These are phyloP conservation scores for Thraustotheca clavata DNA, from an alignment of 352 stramenopile genomes.

Conservation along the genomic window DNA sequence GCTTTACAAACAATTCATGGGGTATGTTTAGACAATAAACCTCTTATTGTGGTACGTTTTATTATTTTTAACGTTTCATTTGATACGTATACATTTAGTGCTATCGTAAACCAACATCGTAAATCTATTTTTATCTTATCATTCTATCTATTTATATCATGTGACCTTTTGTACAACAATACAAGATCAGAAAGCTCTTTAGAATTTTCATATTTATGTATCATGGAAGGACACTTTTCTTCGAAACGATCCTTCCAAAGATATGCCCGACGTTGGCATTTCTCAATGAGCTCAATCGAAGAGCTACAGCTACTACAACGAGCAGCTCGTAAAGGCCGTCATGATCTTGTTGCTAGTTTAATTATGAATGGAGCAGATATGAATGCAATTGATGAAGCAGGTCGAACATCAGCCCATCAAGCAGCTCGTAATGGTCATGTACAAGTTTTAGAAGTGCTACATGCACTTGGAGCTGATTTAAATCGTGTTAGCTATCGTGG, in stretches of 20 bases:
- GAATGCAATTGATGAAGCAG: slow-evolving; percentile 2
- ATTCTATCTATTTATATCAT: too few relatives aligned
- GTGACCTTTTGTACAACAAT: too few relatives aligned
- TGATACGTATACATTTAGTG: slow-evolving; percentile 13
- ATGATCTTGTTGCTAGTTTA: slow-evolving; percentile 15
- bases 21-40: slow-evolving; percentile 64
- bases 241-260: too few relatives aligned
- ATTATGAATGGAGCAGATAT: slow-evolving; percentile 20
- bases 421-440: slow-evolving; percentile 10
- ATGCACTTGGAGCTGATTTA: slow-evolving; percentile 10
- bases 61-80: background rate
- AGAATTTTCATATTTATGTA: too few relatives aligned
- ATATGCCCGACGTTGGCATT: too few relatives aligned
- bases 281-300: slow-evolving; percentile 3
- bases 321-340: slow-evolving; percentile 10
- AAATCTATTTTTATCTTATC: too few relatives aligned
- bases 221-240: too few relatives aligned
- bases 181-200: too few relatives aligned
- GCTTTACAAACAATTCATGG: slow-evolving; percentile 59
- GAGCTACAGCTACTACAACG: slow-evolving; percentile 12
- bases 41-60: slow-evolving; percentile 68
- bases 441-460: slow-evolving; percentile 11
- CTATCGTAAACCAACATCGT: slow-evolving; percentile 24
- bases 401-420: slow-evolving; percentile 10
- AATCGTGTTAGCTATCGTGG: background rate